Evolutionary conservation across 176 grass and related monocot species (phyloP).

Genomic region (Zoysia pacifica): DNA sequence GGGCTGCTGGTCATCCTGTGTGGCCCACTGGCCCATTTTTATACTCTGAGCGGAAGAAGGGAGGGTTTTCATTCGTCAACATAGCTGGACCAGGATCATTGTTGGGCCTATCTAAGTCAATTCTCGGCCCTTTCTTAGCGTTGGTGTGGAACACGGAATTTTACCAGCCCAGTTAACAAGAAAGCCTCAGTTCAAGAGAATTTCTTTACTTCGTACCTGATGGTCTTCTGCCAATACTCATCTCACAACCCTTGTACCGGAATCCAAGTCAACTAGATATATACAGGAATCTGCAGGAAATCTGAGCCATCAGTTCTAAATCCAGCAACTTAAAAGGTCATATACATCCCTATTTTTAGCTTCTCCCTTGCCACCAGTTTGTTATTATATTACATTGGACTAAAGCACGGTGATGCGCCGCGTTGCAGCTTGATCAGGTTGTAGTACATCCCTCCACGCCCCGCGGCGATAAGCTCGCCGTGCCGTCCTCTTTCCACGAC

Average conservation of each 20-base stretch:
- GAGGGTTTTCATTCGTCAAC: no score
- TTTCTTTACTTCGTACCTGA: no score
- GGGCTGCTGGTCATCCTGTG: not conserved
- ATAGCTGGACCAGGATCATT: not conserved
- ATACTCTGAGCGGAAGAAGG: not conserved
- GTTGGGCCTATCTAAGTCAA: not conserved
- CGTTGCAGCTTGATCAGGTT: constrained; percentile 54
- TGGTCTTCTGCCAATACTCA: no score
- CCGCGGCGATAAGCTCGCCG: constrained; percentile 44
- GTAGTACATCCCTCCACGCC: constrained; percentile 49
- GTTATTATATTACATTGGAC: not conserved
- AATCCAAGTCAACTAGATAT: no score
- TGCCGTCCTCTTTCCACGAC: constrained; percentile 58
- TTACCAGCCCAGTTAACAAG: not conserved
- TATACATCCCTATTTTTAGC: no score
- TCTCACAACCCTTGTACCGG: no score
- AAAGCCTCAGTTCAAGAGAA: not conserved
- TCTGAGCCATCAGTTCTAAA: no score
- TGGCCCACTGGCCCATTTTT: not conserved
- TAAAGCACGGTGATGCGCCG: constrained; percentile 15
- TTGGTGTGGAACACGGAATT: not conserved
- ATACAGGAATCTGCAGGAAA: no score
- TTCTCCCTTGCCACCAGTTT: no score
- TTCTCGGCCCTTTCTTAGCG: not conserved
- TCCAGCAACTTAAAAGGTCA: no score